Conservation (phyloP, 768 basidiomycete species). For the Dioszegia aurantiaca region DNA sequence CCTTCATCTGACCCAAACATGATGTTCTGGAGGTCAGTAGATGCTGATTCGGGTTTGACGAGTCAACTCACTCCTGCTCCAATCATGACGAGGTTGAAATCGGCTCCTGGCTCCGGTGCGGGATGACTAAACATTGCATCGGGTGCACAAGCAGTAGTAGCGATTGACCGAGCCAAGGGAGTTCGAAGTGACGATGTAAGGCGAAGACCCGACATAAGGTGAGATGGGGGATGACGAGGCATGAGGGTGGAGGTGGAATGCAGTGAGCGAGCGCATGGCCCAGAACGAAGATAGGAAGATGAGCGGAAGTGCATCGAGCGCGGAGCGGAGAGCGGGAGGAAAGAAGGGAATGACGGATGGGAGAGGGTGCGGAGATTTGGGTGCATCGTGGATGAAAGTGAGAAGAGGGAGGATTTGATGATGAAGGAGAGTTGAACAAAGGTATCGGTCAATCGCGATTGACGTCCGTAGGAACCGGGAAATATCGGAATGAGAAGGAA, state of each 20-base stretch:
- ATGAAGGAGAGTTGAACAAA: constrained; percentile 9
- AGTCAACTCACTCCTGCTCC: constrained; percentile 67
- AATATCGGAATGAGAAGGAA: constrained; percentile 2
- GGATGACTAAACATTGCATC: constrained; percentile 50
- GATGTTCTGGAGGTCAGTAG: constrained; percentile 64
- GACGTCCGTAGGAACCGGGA: background rate
- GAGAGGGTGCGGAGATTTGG: constrained; percentile 40
- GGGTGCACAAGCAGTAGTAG: constrained; percentile 42
- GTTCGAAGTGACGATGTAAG: background rate
- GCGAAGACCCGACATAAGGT: background rate
- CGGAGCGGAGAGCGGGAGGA: constrained; percentile 19
- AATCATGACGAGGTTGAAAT: constrained; percentile 91
- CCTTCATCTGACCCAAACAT: constrained; percentile 77
- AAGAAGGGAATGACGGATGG: constrained; percentile 23
- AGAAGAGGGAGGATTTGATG: background rate
- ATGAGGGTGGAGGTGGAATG: constrained; percentile 30
- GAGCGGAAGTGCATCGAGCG: constrained; percentile 9
- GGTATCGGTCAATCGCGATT: background rate
- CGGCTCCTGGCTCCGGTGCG: constrained; percentile 56
- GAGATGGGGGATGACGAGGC: constrained; percentile 24
- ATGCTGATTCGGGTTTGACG: too few species aligned
- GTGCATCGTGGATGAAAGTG: constrained; percentile 31
- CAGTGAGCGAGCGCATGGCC: constrained; percentile 17
- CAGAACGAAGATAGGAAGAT: constrained; percentile 18
- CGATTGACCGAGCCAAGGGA: constrained; percentile 37